Evolutionary conservation across 2,329 filamentous ascomycete genomes (phyloP), one percentile per base, ranked within the genome.

Genomic region (Xylariales sp.): DNA sequence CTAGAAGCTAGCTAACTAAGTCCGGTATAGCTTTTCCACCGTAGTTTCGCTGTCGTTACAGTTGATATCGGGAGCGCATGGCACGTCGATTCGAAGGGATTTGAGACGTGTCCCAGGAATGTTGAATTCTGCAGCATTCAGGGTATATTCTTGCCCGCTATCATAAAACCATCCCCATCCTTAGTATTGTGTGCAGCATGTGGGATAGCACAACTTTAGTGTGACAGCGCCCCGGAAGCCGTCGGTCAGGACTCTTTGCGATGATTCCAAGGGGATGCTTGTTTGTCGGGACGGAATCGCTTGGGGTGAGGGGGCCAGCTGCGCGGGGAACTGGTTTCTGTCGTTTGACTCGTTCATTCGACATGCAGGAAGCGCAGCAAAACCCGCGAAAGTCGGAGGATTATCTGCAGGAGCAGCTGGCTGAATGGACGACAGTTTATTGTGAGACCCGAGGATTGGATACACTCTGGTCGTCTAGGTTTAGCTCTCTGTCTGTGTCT

Each of bases 241-340:
- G 38, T 40, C 38, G 38, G 28, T 24, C 28, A 25, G 12, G 15
- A 33, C 15, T 15, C 25, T 15, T 25, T 24, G 8, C 7, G 12
- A 31, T 19, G 14, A 25, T 24, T 31, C 27, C 24, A 40, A 18
- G 29, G 20, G 14, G 29, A 33, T 40, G 38, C 28, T 33, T 36
- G 32, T 27, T 42, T 15, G 39, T 42, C 39, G 31, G 22, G 31
- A 42, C 20, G 38, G 24, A 16, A 20, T 40, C n/a, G 38, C 19
- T 16, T 10, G 14, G 21, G 29, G n/a, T 19, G 20, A 40, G 38
- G 38, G 20, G 19, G 18, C 15, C 7, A 14, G 15, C 15, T 18
- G 21, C 20, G 31, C 29, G 39, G 39, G 31, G 31, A 27, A 10
- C 39, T 22, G n/a, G 22, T 14, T 29, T n/a, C 18, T 36, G 32